Evolutionary conservation across 805 yeast genomes (phyloP).

Genomic region (Zygoascus bituminiphila): DNA sequence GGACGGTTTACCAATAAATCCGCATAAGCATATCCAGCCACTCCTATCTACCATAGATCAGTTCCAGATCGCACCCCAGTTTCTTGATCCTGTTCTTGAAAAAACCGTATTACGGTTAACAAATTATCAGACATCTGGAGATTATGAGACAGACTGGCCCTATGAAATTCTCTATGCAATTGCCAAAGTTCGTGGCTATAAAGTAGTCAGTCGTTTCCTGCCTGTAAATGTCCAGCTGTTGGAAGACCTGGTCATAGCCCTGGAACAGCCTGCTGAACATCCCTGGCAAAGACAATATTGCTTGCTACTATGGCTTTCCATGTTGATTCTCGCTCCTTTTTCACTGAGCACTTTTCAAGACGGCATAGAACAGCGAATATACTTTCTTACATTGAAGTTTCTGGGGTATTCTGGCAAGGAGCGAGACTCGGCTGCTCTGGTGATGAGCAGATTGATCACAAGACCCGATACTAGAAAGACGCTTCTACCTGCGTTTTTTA

Average conservation of each 20-base stretch:
- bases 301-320: constrained; percentile 62
- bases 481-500: constrained; percentile 26
- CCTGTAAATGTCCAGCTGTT: constrained; percentile 51
- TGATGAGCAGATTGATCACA: constrained; percentile 46
- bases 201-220: constrained; percentile 49
- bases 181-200: constrained; percentile 58
- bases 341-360: constrained; percentile 37
- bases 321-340: constrained; percentile 69
- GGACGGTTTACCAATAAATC: neutral
- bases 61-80: constrained; percentile 23
- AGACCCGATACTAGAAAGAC: constrained; percentile 36
- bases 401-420: constrained; percentile 47
- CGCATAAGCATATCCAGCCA: neutral
- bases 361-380: constrained; percentile 29
- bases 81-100: constrained; percentile 18
- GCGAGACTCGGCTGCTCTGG: constrained; percentile 43
- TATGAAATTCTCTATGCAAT: constrained; percentile 46
- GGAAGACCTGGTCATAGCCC: constrained; percentile 27
- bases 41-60: constrained; percentile 13
- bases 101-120: neutral
- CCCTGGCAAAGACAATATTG: constrained; percentile 44
- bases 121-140: neutral
- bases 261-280: constrained; percentile 15
- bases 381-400: constrained; percentile 28
- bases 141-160: constrained; percentile 11